A percentile compares a stretch with the other conserved stretches of the same genome.
Evolutionary conservation across 2,329 filamentous ascomycete species (phyloP).

Genomic region (Eurotiales sp.): DNA sequence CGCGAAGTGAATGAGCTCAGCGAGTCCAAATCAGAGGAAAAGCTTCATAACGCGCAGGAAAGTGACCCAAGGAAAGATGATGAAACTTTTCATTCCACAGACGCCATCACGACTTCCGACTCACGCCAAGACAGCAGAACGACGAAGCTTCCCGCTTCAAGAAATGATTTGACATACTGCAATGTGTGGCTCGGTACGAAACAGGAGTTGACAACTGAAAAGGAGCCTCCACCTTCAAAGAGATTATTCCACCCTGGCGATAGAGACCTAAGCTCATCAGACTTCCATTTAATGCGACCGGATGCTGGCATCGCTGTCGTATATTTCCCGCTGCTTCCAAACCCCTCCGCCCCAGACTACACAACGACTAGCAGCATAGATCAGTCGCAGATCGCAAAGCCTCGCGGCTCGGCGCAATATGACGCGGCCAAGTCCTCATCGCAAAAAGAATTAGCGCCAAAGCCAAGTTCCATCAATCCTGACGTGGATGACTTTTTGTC

Average conservation of each 20-base stretch:
- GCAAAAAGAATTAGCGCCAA: constrained; percentile 31
- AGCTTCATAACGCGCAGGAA: constrained; percentile 56
- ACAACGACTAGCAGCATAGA: constrained; percentile 18
- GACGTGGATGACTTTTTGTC: constrained; percentile 79
- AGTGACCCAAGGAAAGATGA: constrained; percentile 3
- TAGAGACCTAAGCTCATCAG: constrained; percentile 58
- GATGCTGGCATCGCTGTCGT: constrained; percentile 83
- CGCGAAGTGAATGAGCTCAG: constrained; percentile 63
- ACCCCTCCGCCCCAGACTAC: constrained; percentile 49
- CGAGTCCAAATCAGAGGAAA: constrained; percentile 58
- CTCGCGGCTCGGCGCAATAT: constrained; percentile 16
- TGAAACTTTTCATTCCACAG: neutral
- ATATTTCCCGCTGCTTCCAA: constrained; percentile 85
- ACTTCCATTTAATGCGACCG: constrained; percentile 68
- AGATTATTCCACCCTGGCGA: constrained; percentile 39
- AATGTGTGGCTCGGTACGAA: constrained; percentile 92
- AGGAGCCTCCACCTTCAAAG: constrained; percentile 53
- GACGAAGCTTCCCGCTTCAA: constrained; percentile 7
- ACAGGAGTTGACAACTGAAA: constrained; percentile 61
- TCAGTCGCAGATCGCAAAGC: constrained; percentile 21
- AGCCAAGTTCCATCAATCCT: constrained; percentile 72
- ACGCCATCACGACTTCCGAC: constrained; percentile 25
- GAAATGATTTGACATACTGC: constrained; percentile 74
- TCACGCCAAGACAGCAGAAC: constrained; percentile 21
- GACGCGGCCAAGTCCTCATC: constrained; percentile 4